These are phyloP conservation scores for Naumovozyma castellii DNA, from an alignment of 805 yeast genomes.

Conservation along the genomic window DNA sequence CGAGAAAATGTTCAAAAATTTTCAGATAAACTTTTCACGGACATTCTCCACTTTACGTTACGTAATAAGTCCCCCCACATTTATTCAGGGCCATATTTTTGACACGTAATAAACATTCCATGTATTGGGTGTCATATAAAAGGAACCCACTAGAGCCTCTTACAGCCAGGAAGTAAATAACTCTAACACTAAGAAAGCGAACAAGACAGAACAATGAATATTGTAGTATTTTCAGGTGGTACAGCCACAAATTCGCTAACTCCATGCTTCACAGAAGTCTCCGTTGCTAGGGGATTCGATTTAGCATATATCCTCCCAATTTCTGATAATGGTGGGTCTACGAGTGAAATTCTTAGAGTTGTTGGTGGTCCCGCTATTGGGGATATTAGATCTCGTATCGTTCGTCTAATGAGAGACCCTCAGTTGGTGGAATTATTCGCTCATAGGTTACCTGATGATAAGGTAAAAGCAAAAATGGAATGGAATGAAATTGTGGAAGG, in stretches of 20 bases:
- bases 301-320: constrained; percentile 62
- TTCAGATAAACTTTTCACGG: neutral
- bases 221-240: constrained; percentile 61
- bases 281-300: constrained; percentile 19
- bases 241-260: constrained; percentile 80
- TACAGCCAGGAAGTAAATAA: too few relatives aligned
- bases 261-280: constrained; percentile 43
- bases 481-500: constrained; percentile 81
- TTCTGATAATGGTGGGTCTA: constrained; percentile 91
- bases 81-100: too few relatives aligned
- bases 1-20: neutral
- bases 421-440: constrained; percentile 30
- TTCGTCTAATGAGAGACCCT: constrained; percentile 56
- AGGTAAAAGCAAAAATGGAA: constrained; percentile 47
- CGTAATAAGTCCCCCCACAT: neutral
- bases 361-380: constrained; percentile 96
- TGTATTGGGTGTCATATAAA: too few relatives aligned
- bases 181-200: too few relatives aligned
- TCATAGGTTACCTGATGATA: constrained; percentile 24
- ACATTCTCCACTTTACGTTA: neutral
- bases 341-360: constrained; percentile 76
- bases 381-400: constrained; percentile 74
- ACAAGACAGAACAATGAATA: too few relatives aligned
- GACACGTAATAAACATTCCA: too few relatives aligned
- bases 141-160: too few relatives aligned